Conservation (phyloP, 495 filamentous ascomycete genomes). For the Penicillium goetzii region DNA sequence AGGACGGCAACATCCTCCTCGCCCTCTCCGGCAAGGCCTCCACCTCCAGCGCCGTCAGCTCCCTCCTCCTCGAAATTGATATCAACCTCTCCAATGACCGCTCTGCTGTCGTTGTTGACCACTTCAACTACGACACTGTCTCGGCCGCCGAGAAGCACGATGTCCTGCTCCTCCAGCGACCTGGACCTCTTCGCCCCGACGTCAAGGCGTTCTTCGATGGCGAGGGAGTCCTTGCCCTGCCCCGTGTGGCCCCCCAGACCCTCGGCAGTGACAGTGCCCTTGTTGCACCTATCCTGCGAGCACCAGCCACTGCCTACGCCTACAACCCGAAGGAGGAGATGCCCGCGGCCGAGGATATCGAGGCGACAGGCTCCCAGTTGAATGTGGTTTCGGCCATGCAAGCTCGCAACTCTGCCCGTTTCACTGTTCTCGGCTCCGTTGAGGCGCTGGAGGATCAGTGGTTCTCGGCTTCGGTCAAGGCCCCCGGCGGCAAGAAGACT, state of each 20-base stretch:
- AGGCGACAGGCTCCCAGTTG: slow-evolving; percentile 81
- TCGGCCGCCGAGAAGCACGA: slow-evolving; percentile 84
- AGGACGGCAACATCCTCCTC: slow-evolving; percentile 88
- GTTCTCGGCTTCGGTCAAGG: slow-evolving; percentile 82
- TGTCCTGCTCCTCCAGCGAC: slow-evolving; percentile 75
- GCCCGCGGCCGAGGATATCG: slow-evolving; percentile 75
- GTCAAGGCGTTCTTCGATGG: slow-evolving; percentile 80
- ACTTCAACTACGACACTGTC: slow-evolving; percentile 87
- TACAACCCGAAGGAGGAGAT: slow-evolving; percentile 92
- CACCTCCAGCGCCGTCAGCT: slow-evolving; percentile 77
- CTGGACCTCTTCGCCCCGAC: slow-evolving; percentile 62
- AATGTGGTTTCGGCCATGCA: slow-evolving; percentile 82
- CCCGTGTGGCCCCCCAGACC: slow-evolving; percentile 75
- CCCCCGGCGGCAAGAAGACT: slow-evolving; percentile 56
- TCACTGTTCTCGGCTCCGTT: slow-evolving; percentile 82
- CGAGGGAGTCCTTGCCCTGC: slow-evolving; percentile 75
- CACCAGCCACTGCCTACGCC: slow-evolving; percentile 81
- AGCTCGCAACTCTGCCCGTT: slow-evolving; percentile 88
- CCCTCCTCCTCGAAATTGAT: slow-evolving; percentile 87
- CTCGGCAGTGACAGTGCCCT: slow-evolving; percentile 76
- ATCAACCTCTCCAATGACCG: slow-evolving; percentile 87
- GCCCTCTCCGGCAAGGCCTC: slow-evolving; percentile 76
- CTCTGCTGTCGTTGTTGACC: slow-evolving; percentile 81
- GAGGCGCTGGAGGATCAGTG: slow-evolving; percentile 88
- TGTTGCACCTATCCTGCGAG: slow-evolving; percentile 78